Conservation (phyloP, 805 yeast species). For the Saturnispora ahearnii region DNA sequence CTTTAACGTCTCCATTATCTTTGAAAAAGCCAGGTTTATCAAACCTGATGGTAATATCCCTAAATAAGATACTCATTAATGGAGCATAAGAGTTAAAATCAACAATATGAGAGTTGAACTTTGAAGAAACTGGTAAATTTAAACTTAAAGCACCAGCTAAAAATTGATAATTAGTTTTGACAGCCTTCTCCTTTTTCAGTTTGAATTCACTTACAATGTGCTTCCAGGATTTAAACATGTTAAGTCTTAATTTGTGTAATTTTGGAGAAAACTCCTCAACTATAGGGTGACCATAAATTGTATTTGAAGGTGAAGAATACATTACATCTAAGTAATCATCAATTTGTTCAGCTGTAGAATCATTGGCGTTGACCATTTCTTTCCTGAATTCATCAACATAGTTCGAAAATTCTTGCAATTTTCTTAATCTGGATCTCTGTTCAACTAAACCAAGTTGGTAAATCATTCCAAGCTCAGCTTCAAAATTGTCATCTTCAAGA, state of each 20-base stretch:
- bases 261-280: slow-evolving; percentile 13
- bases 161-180: slow-evolving; percentile 31
- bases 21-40: slow-evolving; percentile 39
- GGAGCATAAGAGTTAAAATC: slow-evolving; percentile 42
- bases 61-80: slow-evolving; percentile 38
- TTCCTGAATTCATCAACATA: slow-evolving; percentile 3
- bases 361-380: background rate
- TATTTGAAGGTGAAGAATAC: background rate
- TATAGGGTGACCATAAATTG: background rate
- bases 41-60: slow-evolving; percentile 38
- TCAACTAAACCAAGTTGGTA: slow-evolving; percentile 51
- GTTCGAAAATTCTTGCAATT: slow-evolving; percentile 21
- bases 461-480: slow-evolving; percentile 48
- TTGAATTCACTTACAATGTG: slow-evolving; percentile 45
- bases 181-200: slow-evolving; percentile 31
- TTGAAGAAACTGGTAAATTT: slow-evolving; percentile 28
- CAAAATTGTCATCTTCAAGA: slow-evolving; percentile 60
- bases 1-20: slow-evolving; percentile 36
- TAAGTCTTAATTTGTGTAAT: slow-evolving; percentile 18
- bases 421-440: slow-evolving; percentile 41
- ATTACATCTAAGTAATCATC: background rate
- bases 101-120: slow-evolving; percentile 37
- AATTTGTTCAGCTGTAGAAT: background rate
- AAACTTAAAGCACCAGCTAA: slow-evolving; percentile 33
- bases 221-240: slow-evolving; percentile 56